A percentile compares a stretch with the other conserved stretches of the same genome.
Evolutionary conservation across 164 flowering plant species (phyloP).

Genomic region (Sedum album): DNA sequence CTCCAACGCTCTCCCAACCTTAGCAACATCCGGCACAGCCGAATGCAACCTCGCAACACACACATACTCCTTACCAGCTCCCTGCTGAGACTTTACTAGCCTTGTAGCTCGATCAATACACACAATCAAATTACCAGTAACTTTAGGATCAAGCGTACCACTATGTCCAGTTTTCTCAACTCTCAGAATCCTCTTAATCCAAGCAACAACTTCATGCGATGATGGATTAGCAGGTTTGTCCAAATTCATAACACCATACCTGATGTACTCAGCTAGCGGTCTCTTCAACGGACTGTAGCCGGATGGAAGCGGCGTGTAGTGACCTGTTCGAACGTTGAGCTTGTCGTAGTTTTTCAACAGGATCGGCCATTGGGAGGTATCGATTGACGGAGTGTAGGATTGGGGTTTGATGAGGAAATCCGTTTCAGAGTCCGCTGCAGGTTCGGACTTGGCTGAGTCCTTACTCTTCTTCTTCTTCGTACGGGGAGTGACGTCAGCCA

Average conservation of each 20-base stretch:
- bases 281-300: slow-evolving; percentile 63
- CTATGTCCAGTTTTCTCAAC: slow-evolving; percentile 70
- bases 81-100: slow-evolving; percentile 71
- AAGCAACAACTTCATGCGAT: not conserved
- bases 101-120: slow-evolving; percentile 74
- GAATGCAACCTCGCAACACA: slow-evolving; percentile 64
- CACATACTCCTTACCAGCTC: slow-evolving; percentile 78
- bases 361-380: slow-evolving; percentile 71
- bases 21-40: slow-evolving; percentile 46
- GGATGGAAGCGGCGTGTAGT: slow-evolving; percentile 57
- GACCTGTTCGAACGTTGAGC: slow-evolving; percentile 64
- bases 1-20: slow-evolving; percentile 59
- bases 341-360: slow-evolving; percentile 22
- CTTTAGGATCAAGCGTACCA: slow-evolving; percentile 77
- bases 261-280: slow-evolving; percentile 48
- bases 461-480: not conserved
- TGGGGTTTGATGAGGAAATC: slow-evolving; percentile 36
- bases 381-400: slow-evolving; percentile 47
- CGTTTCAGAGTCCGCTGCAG: not conserved
- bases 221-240: slow-evolving; percentile 64
- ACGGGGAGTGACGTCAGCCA: not conserved
- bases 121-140: slow-evolving; percentile 66
- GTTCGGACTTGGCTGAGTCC: not conserved
- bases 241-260: slow-evolving; percentile 52
- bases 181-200: slow-evolving; percentile 30